Evolutionary conservation across 306 rosid genomes (phyloP).

Genomic region (Begonia loranthoides): DNA sequence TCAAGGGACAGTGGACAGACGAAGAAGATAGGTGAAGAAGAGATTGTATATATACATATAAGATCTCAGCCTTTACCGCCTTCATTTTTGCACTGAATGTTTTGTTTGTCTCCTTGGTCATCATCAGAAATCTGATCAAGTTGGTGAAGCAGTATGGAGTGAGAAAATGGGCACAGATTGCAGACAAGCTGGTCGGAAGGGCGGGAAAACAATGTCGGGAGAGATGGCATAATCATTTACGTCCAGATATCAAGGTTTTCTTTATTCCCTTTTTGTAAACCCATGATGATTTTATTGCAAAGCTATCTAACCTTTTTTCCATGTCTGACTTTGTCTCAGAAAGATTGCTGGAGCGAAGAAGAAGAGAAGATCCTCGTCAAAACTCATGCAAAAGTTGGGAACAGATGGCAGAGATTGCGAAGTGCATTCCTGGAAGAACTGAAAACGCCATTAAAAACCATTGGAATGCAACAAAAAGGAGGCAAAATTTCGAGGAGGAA

Average conservation of each 20-base stretch:
- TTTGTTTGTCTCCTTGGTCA: not conserved
- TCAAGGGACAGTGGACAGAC: slow-evolving; percentile 84
- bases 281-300: not conserved
- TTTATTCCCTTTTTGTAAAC: not conserved
- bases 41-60: not conserved
- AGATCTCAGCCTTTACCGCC: too few species aligned
- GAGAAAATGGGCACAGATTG: slow-evolving; percentile 81
- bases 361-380: slow-evolving; percentile 64
- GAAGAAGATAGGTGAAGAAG: slow-evolving; percentile 69
- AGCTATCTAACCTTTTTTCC: not conserved
- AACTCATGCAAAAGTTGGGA: slow-evolving; percentile 50
- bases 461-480: slow-evolving; percentile 88
- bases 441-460: slow-evolving; percentile 87
- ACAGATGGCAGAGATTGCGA: slow-evolving; percentile 81
- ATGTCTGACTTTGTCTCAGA: slow-evolving; percentile 19
- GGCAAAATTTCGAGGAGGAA: slow-evolving; percentile 69
- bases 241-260: slow-evolving; percentile 84
- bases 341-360: slow-evolving; percentile 70
- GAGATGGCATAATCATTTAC: slow-evolving; percentile 92
- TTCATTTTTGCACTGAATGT: not conserved
- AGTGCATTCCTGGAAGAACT: slow-evolving; percentile 59
- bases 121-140: slow-evolving; percentile 38
- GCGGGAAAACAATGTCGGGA: slow-evolving; percentile 93
- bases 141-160: slow-evolving; percentile 72
- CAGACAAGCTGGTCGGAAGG: slow-evolving; percentile 63